phyloP scores from a whole-genome alignment of 352 stramenopile genomes.

The Pythium volutum region DNA sequence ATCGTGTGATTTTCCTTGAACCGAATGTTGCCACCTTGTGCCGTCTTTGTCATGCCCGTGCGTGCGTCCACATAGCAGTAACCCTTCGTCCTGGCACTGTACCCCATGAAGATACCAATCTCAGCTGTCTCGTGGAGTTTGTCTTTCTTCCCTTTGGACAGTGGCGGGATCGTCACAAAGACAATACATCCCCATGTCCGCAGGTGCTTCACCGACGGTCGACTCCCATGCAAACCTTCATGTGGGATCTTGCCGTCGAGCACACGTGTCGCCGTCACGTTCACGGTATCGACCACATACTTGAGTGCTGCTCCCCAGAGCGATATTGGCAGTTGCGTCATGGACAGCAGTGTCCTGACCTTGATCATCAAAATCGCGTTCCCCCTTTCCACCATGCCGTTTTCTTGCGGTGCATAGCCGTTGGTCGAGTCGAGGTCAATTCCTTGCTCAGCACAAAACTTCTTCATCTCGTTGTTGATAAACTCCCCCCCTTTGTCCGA shows the following conservation, averaged over 20 bases:
- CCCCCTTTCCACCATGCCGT: conserved; percentile 6
- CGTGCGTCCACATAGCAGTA: conserved; percentile 16
- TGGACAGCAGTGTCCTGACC: conserved; percentile 13
- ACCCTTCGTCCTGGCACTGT: conserved; percentile 10
- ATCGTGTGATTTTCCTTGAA: not conserved
- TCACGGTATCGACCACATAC: conserved; percentile 14
- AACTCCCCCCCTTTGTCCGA: conserved; percentile 21
- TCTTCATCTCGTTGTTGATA: not conserved
- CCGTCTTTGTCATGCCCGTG: not conserved
- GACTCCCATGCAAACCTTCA: conserved; percentile 1
- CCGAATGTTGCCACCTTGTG: not conserved
- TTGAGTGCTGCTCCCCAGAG: conserved; percentile 19
- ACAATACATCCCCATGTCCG: conserved; percentile 12
- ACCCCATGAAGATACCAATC: conserved; percentile 5
- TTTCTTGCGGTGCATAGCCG: conserved; percentile 20
- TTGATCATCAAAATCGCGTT: conserved; percentile 6
- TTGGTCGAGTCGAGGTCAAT: conserved; percentile 14
- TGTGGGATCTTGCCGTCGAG: conserved; percentile 7
- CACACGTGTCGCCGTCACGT: conserved; percentile 6
- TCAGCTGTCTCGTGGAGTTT: conserved; percentile 11
- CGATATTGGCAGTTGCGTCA: conserved; percentile 9
- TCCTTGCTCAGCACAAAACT: conserved; percentile 4
- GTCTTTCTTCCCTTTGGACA: not conserved
- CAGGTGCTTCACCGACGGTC: not conserved
- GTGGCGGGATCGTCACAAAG: not conserved